These are phyloP conservation scores for Tuber brumale DNA, from an alignment of 495 filamentous ascomycete species.

Conservation along the genomic window DNA sequence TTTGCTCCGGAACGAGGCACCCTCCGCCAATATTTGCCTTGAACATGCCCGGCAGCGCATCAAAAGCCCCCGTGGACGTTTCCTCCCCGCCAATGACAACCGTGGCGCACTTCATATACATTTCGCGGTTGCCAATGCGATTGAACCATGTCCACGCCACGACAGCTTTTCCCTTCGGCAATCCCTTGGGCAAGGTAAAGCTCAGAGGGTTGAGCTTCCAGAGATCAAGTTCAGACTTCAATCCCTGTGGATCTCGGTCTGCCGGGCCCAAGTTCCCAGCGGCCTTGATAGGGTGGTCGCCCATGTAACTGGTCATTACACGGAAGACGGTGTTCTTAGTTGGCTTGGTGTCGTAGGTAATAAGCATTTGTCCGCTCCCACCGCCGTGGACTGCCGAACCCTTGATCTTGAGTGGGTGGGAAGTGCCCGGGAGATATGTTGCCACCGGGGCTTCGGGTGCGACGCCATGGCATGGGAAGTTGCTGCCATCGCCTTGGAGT, in stretches of 20 bases:
- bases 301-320: conserved; percentile 53
- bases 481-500: conserved; percentile 51
- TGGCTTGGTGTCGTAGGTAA: conserved; percentile 64
- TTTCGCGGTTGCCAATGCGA: conserved; percentile 75
- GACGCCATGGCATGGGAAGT: conserved; percentile 70
- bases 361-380: conserved; percentile 72
- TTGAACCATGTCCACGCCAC: conserved; percentile 87
- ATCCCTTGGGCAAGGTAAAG: conserved; percentile 56
- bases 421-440: conserved; percentile 49
- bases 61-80: conserved; percentile 26
- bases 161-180: conserved; percentile 56
- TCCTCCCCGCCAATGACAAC: conserved; percentile 51
- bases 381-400: conserved; percentile 67
- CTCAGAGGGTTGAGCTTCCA: conserved; percentile 22
- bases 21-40: conserved; percentile 59
- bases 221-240: conserved; percentile 24
- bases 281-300: conserved; percentile 67
- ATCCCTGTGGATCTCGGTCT: conserved; percentile 45
- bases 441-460: neutral
- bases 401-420: conserved; percentile 51
- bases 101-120: conserved; percentile 87
- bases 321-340: conserved; percentile 47
- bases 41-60: conserved; percentile 66
- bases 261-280: conserved; percentile 30
- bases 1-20: conserved; percentile 9